Percentiles rank a stretch among this genome's conserved stretches.
Evolutionary conservation across 2,329 filamentous ascomycete species (phyloP).

Genomic region (Scedosporium minutisporum): DNA sequence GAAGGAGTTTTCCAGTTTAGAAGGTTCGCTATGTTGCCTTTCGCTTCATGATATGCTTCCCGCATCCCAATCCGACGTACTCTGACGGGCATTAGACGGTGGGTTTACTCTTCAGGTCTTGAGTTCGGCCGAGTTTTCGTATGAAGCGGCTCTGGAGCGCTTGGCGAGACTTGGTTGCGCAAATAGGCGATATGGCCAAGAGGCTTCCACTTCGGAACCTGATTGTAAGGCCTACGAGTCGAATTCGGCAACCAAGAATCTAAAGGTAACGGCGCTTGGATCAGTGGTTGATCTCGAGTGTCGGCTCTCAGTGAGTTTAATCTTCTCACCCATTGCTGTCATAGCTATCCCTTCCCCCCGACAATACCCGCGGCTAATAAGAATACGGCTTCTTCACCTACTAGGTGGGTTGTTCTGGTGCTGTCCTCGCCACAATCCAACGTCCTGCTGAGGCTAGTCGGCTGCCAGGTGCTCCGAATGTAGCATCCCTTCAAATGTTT

Average conservation of each 20-base stretch:
- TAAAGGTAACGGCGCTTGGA: slow-evolving; percentile 57
- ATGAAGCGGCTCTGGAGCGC: slow-evolving; percentile 43
- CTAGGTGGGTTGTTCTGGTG: slow-evolving; percentile 75
- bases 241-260: slow-evolving; percentile 39
- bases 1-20: slow-evolving; percentile 12
- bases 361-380: not conserved
- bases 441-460: slow-evolving; percentile 36
- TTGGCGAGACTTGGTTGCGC: not conserved
- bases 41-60: not conserved
- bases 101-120: slow-evolving; percentile 50
- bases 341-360: not conserved
- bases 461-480: slow-evolving; percentile 32
- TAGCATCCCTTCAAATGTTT: slow-evolving; percentile 65
- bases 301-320: slow-evolving; percentile 47
- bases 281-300: slow-evolving; percentile 68
- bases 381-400: slow-evolving; percentile 1
- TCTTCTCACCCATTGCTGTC: not conserved
- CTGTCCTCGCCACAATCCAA: slow-evolving; percentile 69
- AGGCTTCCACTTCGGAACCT: slow-evolving; percentile 10
- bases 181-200: not conserved
- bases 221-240: slow-evolving; percentile 30
- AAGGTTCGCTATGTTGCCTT: not conserved
- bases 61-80: not conserved
- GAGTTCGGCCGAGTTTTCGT: slow-evolving; percentile 63
- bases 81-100: not conserved